phyloP scores from a whole-genome alignment of 192 early-diverging fungal genomes.

The Backusella luteola region DNA sequence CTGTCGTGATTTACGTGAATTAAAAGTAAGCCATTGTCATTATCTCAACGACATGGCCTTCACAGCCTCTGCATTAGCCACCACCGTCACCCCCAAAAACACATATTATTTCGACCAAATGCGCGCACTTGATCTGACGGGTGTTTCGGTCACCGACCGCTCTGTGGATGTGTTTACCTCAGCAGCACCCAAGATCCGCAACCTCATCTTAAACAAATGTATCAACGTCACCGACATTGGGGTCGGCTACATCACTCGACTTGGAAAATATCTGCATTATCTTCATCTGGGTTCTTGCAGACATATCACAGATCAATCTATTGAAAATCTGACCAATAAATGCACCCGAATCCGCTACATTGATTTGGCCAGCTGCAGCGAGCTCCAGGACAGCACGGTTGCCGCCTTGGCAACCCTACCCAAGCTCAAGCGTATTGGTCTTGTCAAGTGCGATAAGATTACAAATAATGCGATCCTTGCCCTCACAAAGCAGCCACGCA shows the following conservation, averaged over 20 bases:
- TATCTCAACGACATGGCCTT: constrained; percentile 46
- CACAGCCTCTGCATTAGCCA: constrained; percentile 22
- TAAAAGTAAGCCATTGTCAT: constrained; percentile 42
- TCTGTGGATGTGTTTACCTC: constrained; percentile 41
- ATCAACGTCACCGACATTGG: constrained; percentile 47
- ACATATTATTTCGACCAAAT: constrained; percentile 43
- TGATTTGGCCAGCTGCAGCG: constrained; percentile 52
- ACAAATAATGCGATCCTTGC: constrained; percentile 53
- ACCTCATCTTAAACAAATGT: constrained; percentile 54
- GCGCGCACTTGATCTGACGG: constrained; percentile 50
- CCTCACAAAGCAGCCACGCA: constrained; percentile 42
- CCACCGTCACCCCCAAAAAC: background rate
- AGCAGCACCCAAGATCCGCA: constrained; percentile 51
- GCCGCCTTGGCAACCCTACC: constrained; percentile 50
- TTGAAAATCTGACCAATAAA: constrained; percentile 41
- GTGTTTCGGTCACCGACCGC: constrained; percentile 46
- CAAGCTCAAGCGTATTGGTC: constrained; percentile 51
- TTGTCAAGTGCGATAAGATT: constrained; percentile 57
- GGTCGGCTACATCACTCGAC: constrained; percentile 37
- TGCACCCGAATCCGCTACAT: constrained; percentile 56
- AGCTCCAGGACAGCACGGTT: constrained; percentile 48
- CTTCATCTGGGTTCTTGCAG: constrained; percentile 56
- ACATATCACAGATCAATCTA: constrained; percentile 47
- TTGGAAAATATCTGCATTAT: constrained; percentile 58
- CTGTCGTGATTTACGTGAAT: constrained; percentile 48